phyloP scores from a whole-genome alignment of 1,284 basidiomycete genomes.

The Ustilago sp. region DNA sequence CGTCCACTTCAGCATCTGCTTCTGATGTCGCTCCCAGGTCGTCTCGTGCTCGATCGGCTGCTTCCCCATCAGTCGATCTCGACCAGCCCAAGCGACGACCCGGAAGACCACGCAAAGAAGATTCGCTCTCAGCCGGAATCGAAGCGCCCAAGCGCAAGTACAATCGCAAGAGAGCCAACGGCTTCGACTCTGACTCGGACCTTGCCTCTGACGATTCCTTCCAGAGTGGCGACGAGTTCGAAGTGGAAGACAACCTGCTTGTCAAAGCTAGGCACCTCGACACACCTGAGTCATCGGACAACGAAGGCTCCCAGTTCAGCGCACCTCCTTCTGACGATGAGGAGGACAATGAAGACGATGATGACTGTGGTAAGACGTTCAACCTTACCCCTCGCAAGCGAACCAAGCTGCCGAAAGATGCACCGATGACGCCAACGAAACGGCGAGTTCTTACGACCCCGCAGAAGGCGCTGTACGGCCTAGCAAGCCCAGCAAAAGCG shows the following conservation, averaged over 20 bases:
- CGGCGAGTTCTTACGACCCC: constrained; percentile 39
- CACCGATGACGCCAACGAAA: constrained; percentile 45
- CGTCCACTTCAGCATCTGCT: constrained; percentile 23
- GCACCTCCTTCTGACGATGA: constrained; percentile 20
- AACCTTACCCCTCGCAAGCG: constrained; percentile 39
- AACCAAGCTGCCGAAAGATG: constrained; percentile 29
- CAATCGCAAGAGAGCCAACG: constrained; percentile 28
- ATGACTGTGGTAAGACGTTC: constrained; percentile 37
- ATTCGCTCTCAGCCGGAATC: constrained; percentile 46
- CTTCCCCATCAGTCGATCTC: constrained; percentile 13
- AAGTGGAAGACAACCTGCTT: constrained; percentile 45
- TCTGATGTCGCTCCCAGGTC: constrained; percentile 14
- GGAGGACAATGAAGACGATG: constrained; percentile 29
- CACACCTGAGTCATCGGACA: constrained; percentile 45
- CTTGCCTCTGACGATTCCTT: constrained; percentile 50
- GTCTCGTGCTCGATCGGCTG: constrained; percentile 14
- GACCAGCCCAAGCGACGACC: constrained; percentile 42
- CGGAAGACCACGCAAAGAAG: constrained; percentile 40
- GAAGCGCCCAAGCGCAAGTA: constrained; percentile 24
- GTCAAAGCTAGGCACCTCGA: constrained; percentile 46
- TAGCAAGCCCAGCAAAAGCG: constrained; percentile 45
- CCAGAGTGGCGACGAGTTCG: constrained; percentile 48
- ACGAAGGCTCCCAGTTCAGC: constrained; percentile 43
- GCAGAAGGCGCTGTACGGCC: constrained; percentile 28
- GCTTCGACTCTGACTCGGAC: constrained; percentile 41